These are phyloP conservation scores for Saitozyma podzolica DNA, from an alignment of 768 basidiomycete species.

Conservation along the genomic window DNA sequence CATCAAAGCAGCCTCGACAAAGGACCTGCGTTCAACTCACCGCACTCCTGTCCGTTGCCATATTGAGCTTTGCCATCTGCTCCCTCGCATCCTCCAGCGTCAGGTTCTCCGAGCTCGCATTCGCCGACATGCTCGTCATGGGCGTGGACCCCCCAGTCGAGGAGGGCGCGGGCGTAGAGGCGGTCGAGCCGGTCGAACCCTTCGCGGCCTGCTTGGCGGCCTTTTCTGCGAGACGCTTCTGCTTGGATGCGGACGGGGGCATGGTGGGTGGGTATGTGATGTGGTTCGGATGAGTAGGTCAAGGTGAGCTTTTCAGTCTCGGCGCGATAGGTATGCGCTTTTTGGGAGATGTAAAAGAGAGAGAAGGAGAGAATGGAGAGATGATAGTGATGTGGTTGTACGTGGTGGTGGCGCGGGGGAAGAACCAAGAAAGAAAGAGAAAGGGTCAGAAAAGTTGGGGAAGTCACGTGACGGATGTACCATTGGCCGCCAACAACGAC, in stretches of 20 bases:
- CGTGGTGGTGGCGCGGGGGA: too few species aligned
- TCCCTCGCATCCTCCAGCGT: slow-evolving; percentile 60
- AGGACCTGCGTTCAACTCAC: slow-evolving; percentile 12
- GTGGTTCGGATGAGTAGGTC: too few species aligned
- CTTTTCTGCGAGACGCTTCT: slow-evolving; percentile 93
- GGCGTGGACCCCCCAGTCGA: slow-evolving; percentile 70
- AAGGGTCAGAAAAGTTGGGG: too few species aligned
- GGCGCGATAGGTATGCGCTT: too few species aligned
- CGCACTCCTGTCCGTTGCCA: slow-evolving; percentile 83
- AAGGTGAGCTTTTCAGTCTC: too few species aligned
- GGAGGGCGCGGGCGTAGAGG: slow-evolving; percentile 66
- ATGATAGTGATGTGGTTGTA: too few species aligned
- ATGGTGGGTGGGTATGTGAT: slow-evolving; percentile 24
- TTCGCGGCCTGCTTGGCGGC: slow-evolving; percentile 60
- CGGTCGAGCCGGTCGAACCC: slow-evolving; percentile 52
- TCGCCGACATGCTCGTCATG: slow-evolving; percentile 75
- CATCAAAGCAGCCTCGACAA: too few species aligned
- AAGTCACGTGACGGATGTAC: too few species aligned
- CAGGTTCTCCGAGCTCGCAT: slow-evolving; percentile 77
- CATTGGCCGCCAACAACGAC: too few species aligned
- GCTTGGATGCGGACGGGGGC: slow-evolving; percentile 57
- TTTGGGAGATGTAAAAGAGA: too few species aligned
- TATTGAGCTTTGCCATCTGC: slow-evolving; percentile 79
- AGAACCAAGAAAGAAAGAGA: too few species aligned
- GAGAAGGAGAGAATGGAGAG: too few species aligned